Conservation (phyloP, 306 rosid genomes). For the Pachyrhizus erosus region DNA sequence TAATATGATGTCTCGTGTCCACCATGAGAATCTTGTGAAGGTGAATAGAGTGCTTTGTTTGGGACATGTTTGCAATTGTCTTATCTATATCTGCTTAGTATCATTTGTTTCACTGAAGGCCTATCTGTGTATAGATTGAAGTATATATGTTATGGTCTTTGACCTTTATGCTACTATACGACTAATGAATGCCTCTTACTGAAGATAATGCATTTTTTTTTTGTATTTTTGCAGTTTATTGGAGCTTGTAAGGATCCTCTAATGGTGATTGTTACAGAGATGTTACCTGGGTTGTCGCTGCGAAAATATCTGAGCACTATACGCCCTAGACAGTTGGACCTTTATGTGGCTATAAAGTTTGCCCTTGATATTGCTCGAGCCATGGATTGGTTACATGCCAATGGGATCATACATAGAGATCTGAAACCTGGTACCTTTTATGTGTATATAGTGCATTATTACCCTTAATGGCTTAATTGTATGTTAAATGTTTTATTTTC, state of each 20-base stretch:
- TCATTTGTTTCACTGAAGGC: neutral
- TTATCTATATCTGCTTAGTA: neutral
- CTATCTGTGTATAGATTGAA: neutral
- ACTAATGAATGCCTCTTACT: constrained; percentile 25
- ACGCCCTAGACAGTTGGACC: constrained; percentile 67
- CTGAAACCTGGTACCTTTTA: constrained; percentile 75
- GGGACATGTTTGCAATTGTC: neutral
- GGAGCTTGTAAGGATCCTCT: constrained; percentile 92
- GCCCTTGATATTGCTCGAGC: constrained; percentile 81
- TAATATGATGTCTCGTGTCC: constrained; percentile 86
- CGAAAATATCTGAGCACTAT: constrained; percentile 64
- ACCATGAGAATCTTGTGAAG: constrained; percentile 82
- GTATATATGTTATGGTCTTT: constrained; percentile 3
- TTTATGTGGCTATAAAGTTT: constrained; percentile 65
- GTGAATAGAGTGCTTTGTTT: constrained; percentile 47
- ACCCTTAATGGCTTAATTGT: neutral
- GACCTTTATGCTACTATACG: neutral
- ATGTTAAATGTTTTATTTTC: neutral
- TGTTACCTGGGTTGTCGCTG: constrained; percentile 90
- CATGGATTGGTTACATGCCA: constrained; percentile 88
- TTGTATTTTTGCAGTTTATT: constrained; percentile 67
- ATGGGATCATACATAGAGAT: constrained; percentile 92
- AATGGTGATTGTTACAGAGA: constrained; percentile 88
- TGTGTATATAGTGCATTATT: neutral
- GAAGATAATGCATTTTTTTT: constrained; percentile 13